Conservation (phyloP, 2,329 filamentous ascomycete genomes). For the Dryadomyces sulphureus region DNA sequence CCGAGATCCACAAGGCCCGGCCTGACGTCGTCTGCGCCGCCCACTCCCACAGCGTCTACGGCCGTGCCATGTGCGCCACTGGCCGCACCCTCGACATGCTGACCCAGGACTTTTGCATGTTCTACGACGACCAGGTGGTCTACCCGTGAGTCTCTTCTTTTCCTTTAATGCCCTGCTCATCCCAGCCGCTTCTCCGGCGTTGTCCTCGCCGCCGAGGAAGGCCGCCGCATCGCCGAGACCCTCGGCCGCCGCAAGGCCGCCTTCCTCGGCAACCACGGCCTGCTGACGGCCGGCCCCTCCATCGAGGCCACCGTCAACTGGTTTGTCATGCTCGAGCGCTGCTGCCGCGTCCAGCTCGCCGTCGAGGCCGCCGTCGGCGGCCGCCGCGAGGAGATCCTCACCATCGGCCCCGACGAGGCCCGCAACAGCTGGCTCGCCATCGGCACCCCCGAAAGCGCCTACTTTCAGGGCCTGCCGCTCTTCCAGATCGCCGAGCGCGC, state of each 20-base stretch:
- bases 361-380: constrained; percentile 47
- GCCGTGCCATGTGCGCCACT: constrained; percentile 43
- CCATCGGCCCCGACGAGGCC: constrained; percentile 13
- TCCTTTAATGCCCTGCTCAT: too few species aligned
- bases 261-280: constrained; percentile 39
- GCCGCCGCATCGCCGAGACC: constrained; percentile 28
- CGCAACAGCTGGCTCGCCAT: constrained; percentile 12
- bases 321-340: constrained; percentile 36
- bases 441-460: constrained; percentile 10
- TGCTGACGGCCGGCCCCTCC: constrained; percentile 32
- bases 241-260: constrained; percentile 35
- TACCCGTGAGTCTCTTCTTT: constrained; percentile 20
- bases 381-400: constrained; percentile 26
- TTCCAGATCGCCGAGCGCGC: constrained; percentile 15
- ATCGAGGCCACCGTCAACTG: constrained; percentile 38
- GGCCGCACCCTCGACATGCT: constrained; percentile 50
- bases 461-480: constrained; percentile 14
- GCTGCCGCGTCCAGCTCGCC: constrained; percentile 32
- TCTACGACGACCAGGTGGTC: constrained; percentile 34
- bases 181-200: constrained; percentile 40
- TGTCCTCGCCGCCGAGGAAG: constrained; percentile 36
- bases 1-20: constrained; percentile 36
- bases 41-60: constrained; percentile 39
- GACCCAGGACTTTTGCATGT: constrained; percentile 46
- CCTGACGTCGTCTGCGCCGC: constrained; percentile 39